Evolutionary conservation across 768 basidiomycete species (phyloP), one percentile per base, ranked within the genome.

Genomic region (Amanita polypyramis): DNA sequence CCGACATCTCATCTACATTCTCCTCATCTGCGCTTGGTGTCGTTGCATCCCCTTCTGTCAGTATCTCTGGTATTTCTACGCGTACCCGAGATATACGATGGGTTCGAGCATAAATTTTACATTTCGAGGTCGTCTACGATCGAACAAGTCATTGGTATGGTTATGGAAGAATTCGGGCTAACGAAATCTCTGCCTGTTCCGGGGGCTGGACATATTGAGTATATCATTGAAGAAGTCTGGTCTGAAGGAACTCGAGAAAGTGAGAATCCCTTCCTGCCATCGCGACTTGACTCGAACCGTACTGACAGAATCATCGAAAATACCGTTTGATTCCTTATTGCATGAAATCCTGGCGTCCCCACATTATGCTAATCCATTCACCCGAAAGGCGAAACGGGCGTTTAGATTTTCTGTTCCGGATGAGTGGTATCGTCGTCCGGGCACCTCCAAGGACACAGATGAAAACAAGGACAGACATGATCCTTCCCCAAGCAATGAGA

Each of bases 71-170:
- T 68, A 0, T 85, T 88, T 61, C 61, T 73, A 36, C 78, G 84
- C 38, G 76, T 91, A 12, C 86, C 86, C 2, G 83, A 88, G 60
- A 76, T 91, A 49, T 75, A 81, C 43, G 89, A 91, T 55, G 81
- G 72, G 2, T 88, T 81, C 56, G 56, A 67, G 53, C 80, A 82
- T 69, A 80, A 72, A 44, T 54, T 77, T 34, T 92, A 80, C 62
- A 68, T 90, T 47, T 75, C 83, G 3, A 72, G 73, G 47, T 64
- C 62, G 2, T 75, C 70, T 40, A 77, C 75, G 3, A 77, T 80
- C 2, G 60, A 66, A n/a, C 75, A 82, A 36, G 67, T 78, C 12
- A 58, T 86, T 39, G 63, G 73, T 27, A 54, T 57, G 5, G 62
- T 85, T 7, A 55, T 76, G 8, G 74, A 76, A 27, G 80, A 87